A percentile compares a stretch with the other conserved stretches of the same genome.
Conservation (phyloP, 495 filamentous ascomycete species). For the Eremomyces bilateralis region DNA sequence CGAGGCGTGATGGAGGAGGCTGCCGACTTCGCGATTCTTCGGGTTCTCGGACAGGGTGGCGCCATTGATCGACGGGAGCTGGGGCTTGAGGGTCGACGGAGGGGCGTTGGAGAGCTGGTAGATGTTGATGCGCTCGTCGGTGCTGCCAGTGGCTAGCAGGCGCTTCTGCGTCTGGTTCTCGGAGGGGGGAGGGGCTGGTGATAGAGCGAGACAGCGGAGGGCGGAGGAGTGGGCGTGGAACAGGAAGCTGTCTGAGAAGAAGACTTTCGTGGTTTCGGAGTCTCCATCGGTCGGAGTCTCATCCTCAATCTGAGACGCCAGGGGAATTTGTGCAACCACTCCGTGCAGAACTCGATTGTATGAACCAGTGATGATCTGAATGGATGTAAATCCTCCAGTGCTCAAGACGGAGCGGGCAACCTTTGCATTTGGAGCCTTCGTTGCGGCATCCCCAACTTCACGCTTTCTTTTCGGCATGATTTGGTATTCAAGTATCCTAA, state of each 20-base stretch:
- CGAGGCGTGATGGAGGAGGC: slow-evolving; percentile 64
- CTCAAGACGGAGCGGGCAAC: too few relatives aligned
- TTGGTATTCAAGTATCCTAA: too few relatives aligned
- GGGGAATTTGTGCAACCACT: slow-evolving; percentile 48
- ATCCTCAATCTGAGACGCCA: too few relatives aligned
- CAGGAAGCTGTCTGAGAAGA: slow-evolving; percentile 85
- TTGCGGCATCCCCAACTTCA: too few relatives aligned
- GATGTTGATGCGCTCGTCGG: slow-evolving; percentile 85
- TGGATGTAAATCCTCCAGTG: too few relatives aligned
- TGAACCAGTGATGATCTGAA: slow-evolving; percentile 83
- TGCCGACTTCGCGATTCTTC: slow-evolving; percentile 70
- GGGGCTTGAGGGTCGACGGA: slow-evolving; percentile 17
- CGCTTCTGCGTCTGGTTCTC: slow-evolving; percentile 42
- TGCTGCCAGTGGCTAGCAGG: slow-evolving; percentile 70
- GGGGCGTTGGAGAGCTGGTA: slow-evolving; percentile 67
- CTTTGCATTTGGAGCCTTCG: too few relatives aligned
- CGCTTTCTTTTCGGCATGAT: too few relatives aligned
- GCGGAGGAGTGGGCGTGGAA: slow-evolving; percentile 83
- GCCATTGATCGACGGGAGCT: slow-evolving; percentile 36
- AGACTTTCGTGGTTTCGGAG: slow-evolving; percentile 19
- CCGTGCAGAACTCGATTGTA: slow-evolving; percentile 92
- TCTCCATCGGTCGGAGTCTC: not conserved
- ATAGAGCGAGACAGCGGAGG: slow-evolving; percentile 76
- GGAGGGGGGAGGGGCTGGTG: slow-evolving; percentile 41
- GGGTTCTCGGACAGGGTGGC: slow-evolving; percentile 46